A percentile compares a stretch with the other conserved stretches of the same genome.
phyloP scores from a whole-genome alignment of 495 filamentous ascomycete species.

The Endocarpon pusillum region DNA sequence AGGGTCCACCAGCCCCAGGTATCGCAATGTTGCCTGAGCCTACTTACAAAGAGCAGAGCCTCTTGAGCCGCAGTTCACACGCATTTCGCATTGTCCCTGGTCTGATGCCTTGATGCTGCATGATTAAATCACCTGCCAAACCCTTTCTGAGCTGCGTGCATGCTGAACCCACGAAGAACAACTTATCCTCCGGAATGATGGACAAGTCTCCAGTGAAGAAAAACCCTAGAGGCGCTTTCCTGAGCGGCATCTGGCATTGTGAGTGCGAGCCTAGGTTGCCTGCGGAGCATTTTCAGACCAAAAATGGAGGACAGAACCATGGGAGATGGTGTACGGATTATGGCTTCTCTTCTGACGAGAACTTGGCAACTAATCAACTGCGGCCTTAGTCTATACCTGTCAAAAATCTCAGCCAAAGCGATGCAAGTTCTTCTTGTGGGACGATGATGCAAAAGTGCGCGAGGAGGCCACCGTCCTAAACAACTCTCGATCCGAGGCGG shows the following conservation, averaged over 20 bases:
- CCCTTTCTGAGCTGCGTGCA: no score
- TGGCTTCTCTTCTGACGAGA: constrained; percentile 3
- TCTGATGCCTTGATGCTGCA: no score
- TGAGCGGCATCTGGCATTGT: constrained; percentile 41
- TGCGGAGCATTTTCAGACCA: constrained; percentile 41
- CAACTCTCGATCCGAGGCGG: constrained; percentile 29
- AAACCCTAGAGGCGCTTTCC: constrained; percentile 27
- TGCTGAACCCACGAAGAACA: no score
- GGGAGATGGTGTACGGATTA: constrained; percentile 34
- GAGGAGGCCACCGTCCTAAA: constrained; percentile 33
- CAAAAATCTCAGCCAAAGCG: constrained; percentile 29
- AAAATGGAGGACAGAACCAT: constrained; percentile 48
- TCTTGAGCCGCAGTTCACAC: no score
- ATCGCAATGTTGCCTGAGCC: no score
- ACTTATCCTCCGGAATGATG: no score
- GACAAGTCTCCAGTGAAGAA: no score
- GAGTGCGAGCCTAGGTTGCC: constrained; percentile 47
- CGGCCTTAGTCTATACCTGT: constrained; percentile 52
- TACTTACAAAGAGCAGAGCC: no score
- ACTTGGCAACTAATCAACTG: neutral
- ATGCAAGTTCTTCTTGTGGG: constrained; percentile 61
- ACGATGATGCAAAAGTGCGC: constrained; percentile 38
- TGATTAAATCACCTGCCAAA: no score
- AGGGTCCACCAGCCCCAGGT: no score
- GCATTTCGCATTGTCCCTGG: no score